phyloP scores from a whole-genome alignment of 139 green algal species.

The Chara braunii region DNA sequence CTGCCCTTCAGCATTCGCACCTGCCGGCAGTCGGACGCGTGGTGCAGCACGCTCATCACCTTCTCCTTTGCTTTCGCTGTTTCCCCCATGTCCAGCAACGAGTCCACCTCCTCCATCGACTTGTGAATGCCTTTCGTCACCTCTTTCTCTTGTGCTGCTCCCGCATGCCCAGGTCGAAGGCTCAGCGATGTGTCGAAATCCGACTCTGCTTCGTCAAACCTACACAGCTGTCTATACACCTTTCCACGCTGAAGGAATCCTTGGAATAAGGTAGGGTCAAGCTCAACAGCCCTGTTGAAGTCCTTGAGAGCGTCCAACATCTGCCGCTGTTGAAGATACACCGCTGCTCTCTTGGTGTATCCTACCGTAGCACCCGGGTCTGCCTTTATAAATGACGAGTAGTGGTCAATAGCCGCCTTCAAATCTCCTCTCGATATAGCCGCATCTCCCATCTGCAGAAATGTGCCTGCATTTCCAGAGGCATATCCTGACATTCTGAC shows the following conservation, averaged over 20 bases:
- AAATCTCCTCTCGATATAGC: conserved; percentile 23
- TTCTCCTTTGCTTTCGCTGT: neutral
- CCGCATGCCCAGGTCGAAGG: conserved; percentile 21
- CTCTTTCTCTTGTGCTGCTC: conserved; percentile 16
- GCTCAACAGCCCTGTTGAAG: conserved; percentile 20
- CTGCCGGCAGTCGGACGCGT: conserved; percentile 33
- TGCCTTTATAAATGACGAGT: conserved; percentile 29
- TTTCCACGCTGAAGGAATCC: conserved; percentile 32
- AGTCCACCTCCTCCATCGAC: neutral
- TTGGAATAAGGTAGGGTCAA: conserved; percentile 32
- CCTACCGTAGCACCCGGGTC: conserved; percentile 25
- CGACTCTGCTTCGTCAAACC: conserved; percentile 9
- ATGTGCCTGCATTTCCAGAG: conserved; percentile 21
- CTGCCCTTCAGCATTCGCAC: conserved; percentile 21
- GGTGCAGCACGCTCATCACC: conserved; percentile 16
- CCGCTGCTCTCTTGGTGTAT: conserved; percentile 39
- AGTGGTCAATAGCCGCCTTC: conserved; percentile 15
- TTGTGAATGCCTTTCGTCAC: too few species aligned
- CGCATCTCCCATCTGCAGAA: conserved; percentile 23
- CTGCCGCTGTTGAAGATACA: conserved; percentile 32
- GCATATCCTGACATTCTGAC: too few species aligned
- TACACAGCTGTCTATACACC: conserved; percentile 22
- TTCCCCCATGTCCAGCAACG: neutral
- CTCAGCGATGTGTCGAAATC: conserved; percentile 26
- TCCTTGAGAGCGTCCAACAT: conserved; percentile 20